Base-by-base conservation (phyloP, 805 yeast species). In the Yamadazyma akitaensis region DNA sequence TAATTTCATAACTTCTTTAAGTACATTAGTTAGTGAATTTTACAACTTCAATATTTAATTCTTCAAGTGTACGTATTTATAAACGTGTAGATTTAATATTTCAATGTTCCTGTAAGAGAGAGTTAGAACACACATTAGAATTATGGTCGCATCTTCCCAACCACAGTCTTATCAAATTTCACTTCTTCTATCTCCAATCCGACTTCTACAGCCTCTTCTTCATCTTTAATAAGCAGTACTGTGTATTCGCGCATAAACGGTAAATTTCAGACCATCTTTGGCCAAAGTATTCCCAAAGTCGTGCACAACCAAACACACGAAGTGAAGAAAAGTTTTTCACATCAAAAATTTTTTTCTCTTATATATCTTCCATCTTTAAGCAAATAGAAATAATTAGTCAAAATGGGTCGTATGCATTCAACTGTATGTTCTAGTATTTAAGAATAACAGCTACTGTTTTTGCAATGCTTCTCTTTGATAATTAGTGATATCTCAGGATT, bases 331-430 rank as follows among this genome's bases (percentile, higher is more conserved):
- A 49, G 19, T 46, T 43, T 46, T 46, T 48, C 36, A 42, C n/a
- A 12, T 11, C 39, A 19, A 40, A 64, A 61, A 65, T 58, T 49
- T 56, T 62, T 60, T 41, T 50, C 24, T 21, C 7, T 37, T 37
- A 34, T 32, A 37, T 38, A 36, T 38, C 47, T 43, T 40, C 39
- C 32, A 42, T 47, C 49, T 50, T 48, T 21, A 21, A 21, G 24
- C 51, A 46, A 51, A 58, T 50, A 53, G 53, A 57, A 61, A 64
- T 18, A 70, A 73, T 65, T 74, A 72, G 68, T 77, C 83, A 87
- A 81, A 75, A 92, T 92, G 99, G 99, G 96, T 91, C 96, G 99
- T 82, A 84, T 92, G 91, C 98, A 92, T 89, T 87, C 96, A 80
- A 79, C 87, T 76, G 95, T 87, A 86, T 81, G 95, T 86, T 75